These are phyloP conservation scores for Papilionanthe hybrid DNA, from an alignment of 116 monocot genomes.

Conservation along the genomic window DNA sequence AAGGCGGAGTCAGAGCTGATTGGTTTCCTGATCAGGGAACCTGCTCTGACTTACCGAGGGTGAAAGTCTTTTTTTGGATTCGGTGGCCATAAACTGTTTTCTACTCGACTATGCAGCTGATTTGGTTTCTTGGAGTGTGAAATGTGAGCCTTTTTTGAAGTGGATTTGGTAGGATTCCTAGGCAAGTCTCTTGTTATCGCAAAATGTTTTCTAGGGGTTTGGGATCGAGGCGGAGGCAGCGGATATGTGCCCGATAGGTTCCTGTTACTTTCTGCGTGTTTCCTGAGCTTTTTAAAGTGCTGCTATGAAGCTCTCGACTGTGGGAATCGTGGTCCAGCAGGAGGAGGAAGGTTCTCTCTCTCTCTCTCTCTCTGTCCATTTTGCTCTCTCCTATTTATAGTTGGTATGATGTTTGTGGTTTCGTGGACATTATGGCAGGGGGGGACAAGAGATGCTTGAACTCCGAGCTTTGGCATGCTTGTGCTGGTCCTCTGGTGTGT, in stretches of 20 bases:
- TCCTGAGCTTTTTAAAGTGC: not conserved
- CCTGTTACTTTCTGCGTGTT: not conserved
- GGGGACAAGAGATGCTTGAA: slow-evolving; percentile 84
- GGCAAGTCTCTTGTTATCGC: not conserved
- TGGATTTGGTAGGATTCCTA: not conserved
- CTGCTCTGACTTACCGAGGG: not conserved
- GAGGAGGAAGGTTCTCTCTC: not conserved
- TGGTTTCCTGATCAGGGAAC: not conserved
- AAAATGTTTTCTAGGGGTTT: not conserved
- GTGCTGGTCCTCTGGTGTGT: slow-evolving; percentile 93
- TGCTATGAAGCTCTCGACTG: slow-evolving; percentile 8
- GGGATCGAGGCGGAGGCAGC: not conserved
- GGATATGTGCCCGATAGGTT: not conserved
- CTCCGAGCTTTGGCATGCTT: slow-evolving; percentile 99
- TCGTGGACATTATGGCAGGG: slow-evolving; percentile 9
- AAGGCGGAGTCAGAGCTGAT: not conserved
- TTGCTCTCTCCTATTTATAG: not conserved
- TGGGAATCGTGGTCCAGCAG: not conserved
- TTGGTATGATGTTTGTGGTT: not conserved
- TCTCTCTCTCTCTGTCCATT: not conserved
- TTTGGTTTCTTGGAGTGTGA: not conserved
- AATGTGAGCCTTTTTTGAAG: slow-evolving; percentile 2
- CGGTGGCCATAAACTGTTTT: not conserved
- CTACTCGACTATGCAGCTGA: not conserved
- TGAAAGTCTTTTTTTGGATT: not conserved